These are phyloP conservation scores for Kondoa subrosea DNA, from an alignment of 768 basidiomycete species.

Conservation along the genomic window DNA sequence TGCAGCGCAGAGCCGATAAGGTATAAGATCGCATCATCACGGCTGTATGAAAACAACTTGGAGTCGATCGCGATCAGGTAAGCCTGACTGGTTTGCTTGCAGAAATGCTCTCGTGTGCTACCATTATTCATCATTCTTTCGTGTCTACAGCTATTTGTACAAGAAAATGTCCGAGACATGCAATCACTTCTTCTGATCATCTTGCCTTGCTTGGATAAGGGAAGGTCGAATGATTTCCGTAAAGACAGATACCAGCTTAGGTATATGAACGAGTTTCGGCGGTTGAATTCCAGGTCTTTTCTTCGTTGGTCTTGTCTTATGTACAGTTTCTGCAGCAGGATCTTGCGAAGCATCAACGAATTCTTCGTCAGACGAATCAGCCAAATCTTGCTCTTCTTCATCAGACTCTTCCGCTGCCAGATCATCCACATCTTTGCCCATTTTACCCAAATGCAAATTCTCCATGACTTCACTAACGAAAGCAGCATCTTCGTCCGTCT, in stretches of 20 bases:
- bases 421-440: slow-evolving; percentile 61
- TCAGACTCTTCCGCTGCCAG: slow-evolving; percentile 50
- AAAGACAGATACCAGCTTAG: slow-evolving; percentile 71
- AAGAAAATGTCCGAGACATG: background rate
- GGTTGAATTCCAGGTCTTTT: slow-evolving; percentile 40
- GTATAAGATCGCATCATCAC: background rate
- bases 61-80: too few species aligned
- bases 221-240: slow-evolving; percentile 60
- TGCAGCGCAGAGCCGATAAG: background rate
- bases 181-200: too few species aligned
- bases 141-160: background rate
- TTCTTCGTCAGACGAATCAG: slow-evolving; percentile 31
- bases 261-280: slow-evolving; percentile 61
- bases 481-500: slow-evolving; percentile 66
- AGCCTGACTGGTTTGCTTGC: too few species aligned
- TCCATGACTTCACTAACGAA: slow-evolving; percentile 65
- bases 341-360: slow-evolving; percentile 30
- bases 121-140: too few species aligned
- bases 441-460: slow-evolving; percentile 65
- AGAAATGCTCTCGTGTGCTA: too few species aligned
- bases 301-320: slow-evolving; percentile 12
- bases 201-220: background rate
- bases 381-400: slow-evolving; percentile 30
- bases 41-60: background rate
- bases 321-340: slow-evolving; percentile 33